These are phyloP conservation scores for Arxiozyma slooffiae DNA, from an alignment of 1,139 yeast genomes.

Conservation along the genomic window DNA sequence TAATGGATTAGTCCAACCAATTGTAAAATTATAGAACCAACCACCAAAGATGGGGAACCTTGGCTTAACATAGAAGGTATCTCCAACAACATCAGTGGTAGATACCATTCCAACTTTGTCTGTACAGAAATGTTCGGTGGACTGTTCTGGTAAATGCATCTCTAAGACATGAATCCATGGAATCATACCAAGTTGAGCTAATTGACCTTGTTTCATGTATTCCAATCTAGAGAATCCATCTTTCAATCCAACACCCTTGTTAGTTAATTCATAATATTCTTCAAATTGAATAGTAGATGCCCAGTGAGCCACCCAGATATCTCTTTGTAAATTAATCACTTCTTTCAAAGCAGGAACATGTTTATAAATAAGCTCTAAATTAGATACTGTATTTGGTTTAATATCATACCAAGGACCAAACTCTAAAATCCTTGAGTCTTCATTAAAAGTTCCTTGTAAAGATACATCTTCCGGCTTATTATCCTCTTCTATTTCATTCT, in stretches of 20 bases:
- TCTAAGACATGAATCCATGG: slow-evolving; percentile 3
- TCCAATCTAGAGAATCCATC: slow-evolving; percentile 71
- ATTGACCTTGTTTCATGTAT: slow-evolving; percentile 38
- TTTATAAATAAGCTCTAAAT: slow-evolving; percentile 49
- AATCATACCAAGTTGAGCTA: not conserved
- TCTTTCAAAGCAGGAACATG: slow-evolving; percentile 59
- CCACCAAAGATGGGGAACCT: slow-evolving; percentile 92
- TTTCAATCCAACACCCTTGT: slow-evolving; percentile 60
- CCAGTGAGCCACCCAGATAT: slow-evolving; percentile 79
- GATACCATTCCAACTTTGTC: slow-evolving; percentile 8
- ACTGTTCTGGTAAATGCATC: slow-evolving; percentile 1
- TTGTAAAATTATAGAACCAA: slow-evolving; percentile 90
- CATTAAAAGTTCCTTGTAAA: slow-evolving; percentile 15
- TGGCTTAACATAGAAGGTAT: slow-evolving; percentile 58
- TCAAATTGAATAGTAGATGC: slow-evolving; percentile 55
- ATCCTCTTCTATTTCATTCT: slow-evolving; percentile 21
- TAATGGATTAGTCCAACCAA: slow-evolving; percentile 75
- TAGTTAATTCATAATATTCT: slow-evolving; percentile 75
- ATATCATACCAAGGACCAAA: slow-evolving; percentile 49
- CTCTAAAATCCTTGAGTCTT: not conserved
- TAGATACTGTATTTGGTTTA: slow-evolving; percentile 37
- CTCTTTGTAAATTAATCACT: slow-evolving; percentile 55
- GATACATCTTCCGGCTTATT: slow-evolving; percentile 37
- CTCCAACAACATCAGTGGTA: slow-evolving; percentile 29
- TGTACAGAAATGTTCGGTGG: slow-evolving; percentile 6